Conservation (phyloP, 1,284 basidiomycete species). For the Cutaneotrichosporon mucoides region DNA sequence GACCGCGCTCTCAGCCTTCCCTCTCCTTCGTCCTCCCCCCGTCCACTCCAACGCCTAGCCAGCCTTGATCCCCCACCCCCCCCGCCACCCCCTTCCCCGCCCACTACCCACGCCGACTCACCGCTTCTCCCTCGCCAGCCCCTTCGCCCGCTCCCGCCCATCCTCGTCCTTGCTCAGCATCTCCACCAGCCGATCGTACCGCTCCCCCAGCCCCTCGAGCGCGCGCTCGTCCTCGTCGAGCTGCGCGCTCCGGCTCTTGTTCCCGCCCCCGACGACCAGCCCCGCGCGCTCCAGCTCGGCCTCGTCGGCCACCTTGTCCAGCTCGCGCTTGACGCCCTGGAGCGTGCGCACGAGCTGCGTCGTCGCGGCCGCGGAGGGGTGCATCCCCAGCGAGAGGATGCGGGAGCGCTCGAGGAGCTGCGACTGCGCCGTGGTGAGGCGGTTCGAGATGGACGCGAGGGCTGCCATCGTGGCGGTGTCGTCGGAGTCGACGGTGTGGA, state of each 20-base stretch:
- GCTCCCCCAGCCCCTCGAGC: conserved; percentile 27
- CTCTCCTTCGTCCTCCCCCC: too few species aligned
- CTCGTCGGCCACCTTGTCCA: conserved; percentile 31
- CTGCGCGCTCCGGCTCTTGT: conserved; percentile 6
- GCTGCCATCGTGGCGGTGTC: neutral
- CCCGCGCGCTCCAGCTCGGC: conserved; percentile 22
- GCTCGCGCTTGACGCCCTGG: conserved; percentile 31
- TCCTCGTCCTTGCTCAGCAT: conserved; percentile 44
- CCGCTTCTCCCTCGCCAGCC: conserved; percentile 28
- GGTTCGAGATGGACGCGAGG: conserved; percentile 25
- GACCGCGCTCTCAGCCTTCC: too few species aligned
- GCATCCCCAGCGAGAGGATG: conserved; percentile 43
- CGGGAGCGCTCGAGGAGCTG: conserved; percentile 47
- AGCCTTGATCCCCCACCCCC: too few species aligned
- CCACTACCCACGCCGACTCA: conserved; percentile 15
- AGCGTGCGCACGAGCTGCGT: conserved; percentile 43
- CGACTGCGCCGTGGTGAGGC: conserved; percentile 43
- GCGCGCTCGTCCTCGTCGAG: conserved; percentile 13
- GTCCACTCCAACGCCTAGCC: too few species aligned
- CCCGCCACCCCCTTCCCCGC: too few species aligned
- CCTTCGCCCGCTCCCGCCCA: conserved; percentile 37
- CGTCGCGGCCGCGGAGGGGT: conserved; percentile 38
- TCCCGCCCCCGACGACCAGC: conserved; percentile 14
- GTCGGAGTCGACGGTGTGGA: too few species aligned
- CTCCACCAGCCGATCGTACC: conserved; percentile 42